Evolutionary conservation across 2,329 filamentous ascomycete species (phyloP).

Genomic region (Lecanicillium sp.): DNA sequence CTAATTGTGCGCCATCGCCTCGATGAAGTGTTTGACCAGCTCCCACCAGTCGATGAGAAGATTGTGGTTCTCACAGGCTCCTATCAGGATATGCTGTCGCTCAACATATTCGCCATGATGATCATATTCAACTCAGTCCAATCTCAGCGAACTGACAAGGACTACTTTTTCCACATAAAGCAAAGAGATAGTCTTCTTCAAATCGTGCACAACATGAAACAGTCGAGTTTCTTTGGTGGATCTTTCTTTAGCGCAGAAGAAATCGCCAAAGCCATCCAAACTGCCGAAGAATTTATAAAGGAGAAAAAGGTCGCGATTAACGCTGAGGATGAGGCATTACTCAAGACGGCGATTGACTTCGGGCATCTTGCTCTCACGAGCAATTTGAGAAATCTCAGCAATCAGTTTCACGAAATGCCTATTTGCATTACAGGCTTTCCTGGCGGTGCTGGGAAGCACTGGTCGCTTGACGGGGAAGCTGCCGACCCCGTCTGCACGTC

Average conservation of each 20-base stretch:
- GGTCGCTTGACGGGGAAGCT: conserved; percentile 58
- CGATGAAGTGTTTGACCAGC: conserved; percentile 59
- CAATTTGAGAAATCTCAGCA: conserved; percentile 59
- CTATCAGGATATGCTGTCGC: conserved; percentile 74
- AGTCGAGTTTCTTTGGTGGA: conserved; percentile 80
- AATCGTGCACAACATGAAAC: conserved; percentile 71
- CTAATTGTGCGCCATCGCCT: conserved; percentile 76
- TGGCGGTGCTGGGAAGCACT: conserved; percentile 50
- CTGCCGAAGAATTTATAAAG: conserved; percentile 60
- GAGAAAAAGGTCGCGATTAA: conserved; percentile 55
- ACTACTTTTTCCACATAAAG: conserved; percentile 81
- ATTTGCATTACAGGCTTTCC: conserved; percentile 66
- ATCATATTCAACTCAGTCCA: conserved; percentile 83
- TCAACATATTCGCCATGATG: conserved; percentile 80
- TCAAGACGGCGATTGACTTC: conserved; percentile 60
- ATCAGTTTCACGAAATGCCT: conserved; percentile 69
- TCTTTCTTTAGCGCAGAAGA: conserved; percentile 64
- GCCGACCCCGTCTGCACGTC: conserved; percentile 43
- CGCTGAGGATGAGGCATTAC: conserved; percentile 51
- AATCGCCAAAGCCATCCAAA: conserved; percentile 58
- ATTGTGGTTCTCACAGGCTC: conserved; percentile 72
- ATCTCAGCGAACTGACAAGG: conserved; percentile 73
- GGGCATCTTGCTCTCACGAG: conserved; percentile 56
- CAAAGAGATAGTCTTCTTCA: conserved; percentile 61
- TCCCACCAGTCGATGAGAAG: conserved; percentile 69